Conservation (phyloP, 352 stramenopile species). For the Phytophthora pluvialis region DNA sequence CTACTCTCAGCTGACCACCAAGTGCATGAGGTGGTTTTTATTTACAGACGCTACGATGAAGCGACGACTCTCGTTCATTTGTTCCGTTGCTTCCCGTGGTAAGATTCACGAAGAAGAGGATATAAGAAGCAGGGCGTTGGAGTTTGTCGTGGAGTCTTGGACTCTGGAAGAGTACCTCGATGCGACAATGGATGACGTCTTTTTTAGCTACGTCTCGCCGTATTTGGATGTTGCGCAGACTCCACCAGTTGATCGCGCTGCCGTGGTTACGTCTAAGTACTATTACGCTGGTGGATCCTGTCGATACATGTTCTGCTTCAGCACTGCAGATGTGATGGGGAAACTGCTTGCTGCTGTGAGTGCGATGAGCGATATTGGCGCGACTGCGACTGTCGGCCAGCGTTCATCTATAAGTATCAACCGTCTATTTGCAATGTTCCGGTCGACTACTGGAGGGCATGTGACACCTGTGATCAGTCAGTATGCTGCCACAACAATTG, state of each 20-base stretch:
- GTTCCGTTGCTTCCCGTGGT: too few species aligned
- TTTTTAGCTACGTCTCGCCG: too few species aligned
- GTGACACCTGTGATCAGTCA: background rate
- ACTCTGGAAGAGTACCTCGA: too few species aligned
- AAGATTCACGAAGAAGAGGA: too few species aligned
- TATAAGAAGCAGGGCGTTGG: too few species aligned
- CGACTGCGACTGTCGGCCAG: background rate
- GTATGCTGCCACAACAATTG: constrained; percentile 13
- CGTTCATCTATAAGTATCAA: background rate
- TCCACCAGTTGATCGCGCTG: too few species aligned
- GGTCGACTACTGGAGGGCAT: background rate
- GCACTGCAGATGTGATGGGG: background rate
- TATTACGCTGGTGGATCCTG: background rate
- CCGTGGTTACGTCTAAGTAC: background rate
- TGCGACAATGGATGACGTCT: too few species aligned
- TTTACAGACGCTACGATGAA: background rate
- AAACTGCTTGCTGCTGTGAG: background rate
- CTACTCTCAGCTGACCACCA: background rate
- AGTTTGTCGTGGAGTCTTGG: too few species aligned
- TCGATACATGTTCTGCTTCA: too few species aligned
- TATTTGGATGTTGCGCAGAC: too few species aligned
- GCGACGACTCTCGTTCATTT: too few species aligned
- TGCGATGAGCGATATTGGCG: background rate
- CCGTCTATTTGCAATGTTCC: background rate
- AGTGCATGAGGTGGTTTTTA: background rate